Evolutionary conservation across 805 yeast species (phyloP).

Genomic region (Ogataea parapolymorpha): DNA sequence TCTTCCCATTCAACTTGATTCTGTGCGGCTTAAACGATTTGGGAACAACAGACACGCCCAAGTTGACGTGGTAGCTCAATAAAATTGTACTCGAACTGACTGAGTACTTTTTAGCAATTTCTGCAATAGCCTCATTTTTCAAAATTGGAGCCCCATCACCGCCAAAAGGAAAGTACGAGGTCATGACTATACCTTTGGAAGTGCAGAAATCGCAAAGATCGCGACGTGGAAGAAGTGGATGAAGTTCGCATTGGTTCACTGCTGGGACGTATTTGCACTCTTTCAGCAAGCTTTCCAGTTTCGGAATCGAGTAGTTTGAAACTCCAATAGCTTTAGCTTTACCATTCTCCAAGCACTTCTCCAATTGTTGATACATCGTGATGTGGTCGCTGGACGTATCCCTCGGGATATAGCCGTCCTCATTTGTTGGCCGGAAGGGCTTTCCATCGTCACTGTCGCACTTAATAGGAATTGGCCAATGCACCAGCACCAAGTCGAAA

Average conservation of each 20-base stretch:
- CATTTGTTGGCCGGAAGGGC: conserved; percentile 23
- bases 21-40: conserved; percentile 40
- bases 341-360: conserved; percentile 60
- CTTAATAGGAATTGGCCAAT: conserved; percentile 42
- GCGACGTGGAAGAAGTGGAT: conserved; percentile 38
- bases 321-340: conserved; percentile 44
- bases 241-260: conserved; percentile 44
- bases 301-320: conserved; percentile 33
- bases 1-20: conserved; percentile 30
- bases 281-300: conserved; percentile 32
- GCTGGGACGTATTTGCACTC: conserved; percentile 39
- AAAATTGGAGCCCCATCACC: conserved; percentile 39
- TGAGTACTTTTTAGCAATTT: conserved; percentile 51
- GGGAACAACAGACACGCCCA: conserved; percentile 36
- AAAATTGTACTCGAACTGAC: conserved; percentile 51
- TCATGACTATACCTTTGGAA: conserved; percentile 31
- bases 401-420: conserved; percentile 20
- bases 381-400: conserved; percentile 46
- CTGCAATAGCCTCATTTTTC: conserved; percentile 30
- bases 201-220: conserved; percentile 31
- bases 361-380: conserved; percentile 62
- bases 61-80: conserved; percentile 31
- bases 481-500: conserved; percentile 43
- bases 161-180: conserved; percentile 44
- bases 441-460: conserved; percentile 19